A percentile compares a stretch with the other conserved stretches of the same genome.
Evolutionary conservation across 1,139 yeast genomes (phyloP).

Genomic region (Yamadazyma aaseri): DNA sequence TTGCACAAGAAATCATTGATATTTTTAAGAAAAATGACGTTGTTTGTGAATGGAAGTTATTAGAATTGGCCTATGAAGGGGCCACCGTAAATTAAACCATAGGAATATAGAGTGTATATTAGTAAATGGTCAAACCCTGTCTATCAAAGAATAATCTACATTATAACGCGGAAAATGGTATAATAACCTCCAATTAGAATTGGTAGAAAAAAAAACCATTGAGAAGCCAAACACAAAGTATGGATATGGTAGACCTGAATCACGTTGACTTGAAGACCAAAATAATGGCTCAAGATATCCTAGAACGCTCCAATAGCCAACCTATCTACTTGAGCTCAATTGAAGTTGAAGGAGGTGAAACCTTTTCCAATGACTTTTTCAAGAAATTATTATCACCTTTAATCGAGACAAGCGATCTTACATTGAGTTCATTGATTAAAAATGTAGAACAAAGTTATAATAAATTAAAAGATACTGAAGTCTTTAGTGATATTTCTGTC

Average conservation of each 20-base stretch:
- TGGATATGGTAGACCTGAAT: conserved; percentile 10
- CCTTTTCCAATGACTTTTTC: conserved; percentile 46
- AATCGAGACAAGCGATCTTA: conserved; percentile 42
- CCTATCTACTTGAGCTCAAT: conserved; percentile 47
- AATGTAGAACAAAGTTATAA: conserved; percentile 25
- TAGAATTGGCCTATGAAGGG: conserved; percentile 87
- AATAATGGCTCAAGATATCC: conserved; percentile 32
- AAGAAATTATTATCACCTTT: conserved; percentile 46
- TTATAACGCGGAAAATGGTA: too few relatives aligned
- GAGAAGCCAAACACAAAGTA: conserved; percentile 2
- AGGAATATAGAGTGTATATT: too few relatives aligned
- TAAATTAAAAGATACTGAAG: conserved; percentile 40
- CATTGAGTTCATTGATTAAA: conserved; percentile 40
- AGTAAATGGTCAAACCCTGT: too few relatives aligned
- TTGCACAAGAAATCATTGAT: conserved; percentile 71
- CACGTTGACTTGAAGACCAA: conserved; percentile 25
- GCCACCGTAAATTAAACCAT: conserved; percentile 52
- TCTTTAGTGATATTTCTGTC: conserved; percentile 39
- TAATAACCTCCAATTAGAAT: conserved; percentile 5
- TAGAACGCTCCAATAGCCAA: conserved; percentile 31
- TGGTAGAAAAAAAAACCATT: conserved; percentile 2
- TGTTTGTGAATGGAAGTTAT: conserved; percentile 74
- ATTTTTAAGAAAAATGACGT: conserved; percentile 69
- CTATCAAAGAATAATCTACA: too few relatives aligned
- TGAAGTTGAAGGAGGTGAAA: conserved; percentile 51